Evolutionary conservation across 208 protist genomes (phyloP).

Genomic region (Acanthamoeba sp.): DNA sequence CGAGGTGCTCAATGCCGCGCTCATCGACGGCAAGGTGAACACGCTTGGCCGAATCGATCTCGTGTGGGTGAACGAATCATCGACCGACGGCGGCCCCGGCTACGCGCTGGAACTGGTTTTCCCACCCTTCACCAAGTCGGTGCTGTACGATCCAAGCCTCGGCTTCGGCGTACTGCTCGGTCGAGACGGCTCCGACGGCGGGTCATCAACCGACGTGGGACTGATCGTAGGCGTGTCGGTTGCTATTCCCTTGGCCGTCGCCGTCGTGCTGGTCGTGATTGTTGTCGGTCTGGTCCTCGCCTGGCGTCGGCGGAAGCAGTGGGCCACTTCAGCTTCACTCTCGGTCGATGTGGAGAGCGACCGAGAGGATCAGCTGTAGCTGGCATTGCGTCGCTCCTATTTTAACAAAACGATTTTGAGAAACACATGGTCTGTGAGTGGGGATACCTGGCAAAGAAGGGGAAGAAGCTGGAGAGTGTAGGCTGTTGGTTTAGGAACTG

Average conservation of each 20-base stretch:
- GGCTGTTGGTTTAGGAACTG: too few relatives aligned
- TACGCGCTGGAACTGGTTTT: slow-evolving; percentile 5
- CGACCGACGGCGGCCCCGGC: background rate
- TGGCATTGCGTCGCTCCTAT: too few relatives aligned
- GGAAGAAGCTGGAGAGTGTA: too few relatives aligned
- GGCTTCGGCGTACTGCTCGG: slow-evolving; percentile 18
- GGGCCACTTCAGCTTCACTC: too few relatives aligned
- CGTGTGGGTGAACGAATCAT: background rate
- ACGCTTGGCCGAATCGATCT: background rate
- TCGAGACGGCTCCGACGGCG: background rate
- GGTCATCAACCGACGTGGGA: slow-evolving; percentile 9
- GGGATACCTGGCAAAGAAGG: too few relatives aligned
- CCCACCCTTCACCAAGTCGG: background rate
- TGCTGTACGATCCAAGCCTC: slow-evolving; percentile 3
- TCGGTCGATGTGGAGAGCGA: too few relatives aligned
- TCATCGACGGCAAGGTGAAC: background rate
- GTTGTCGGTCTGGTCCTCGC: background rate
- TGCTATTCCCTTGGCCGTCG: background rate
- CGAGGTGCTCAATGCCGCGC: background rate
- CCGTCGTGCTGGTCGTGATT: background rate
- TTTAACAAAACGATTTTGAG: too few relatives aligned
- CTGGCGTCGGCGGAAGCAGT: background rate
- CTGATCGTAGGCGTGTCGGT: slow-evolving; percentile 47
- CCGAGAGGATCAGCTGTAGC: too few relatives aligned
- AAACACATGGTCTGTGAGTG: too few relatives aligned